Evolutionary conservation across 208 protist species (phyloP).

Genomic region (Acanthamoeba triangularis): DNA sequence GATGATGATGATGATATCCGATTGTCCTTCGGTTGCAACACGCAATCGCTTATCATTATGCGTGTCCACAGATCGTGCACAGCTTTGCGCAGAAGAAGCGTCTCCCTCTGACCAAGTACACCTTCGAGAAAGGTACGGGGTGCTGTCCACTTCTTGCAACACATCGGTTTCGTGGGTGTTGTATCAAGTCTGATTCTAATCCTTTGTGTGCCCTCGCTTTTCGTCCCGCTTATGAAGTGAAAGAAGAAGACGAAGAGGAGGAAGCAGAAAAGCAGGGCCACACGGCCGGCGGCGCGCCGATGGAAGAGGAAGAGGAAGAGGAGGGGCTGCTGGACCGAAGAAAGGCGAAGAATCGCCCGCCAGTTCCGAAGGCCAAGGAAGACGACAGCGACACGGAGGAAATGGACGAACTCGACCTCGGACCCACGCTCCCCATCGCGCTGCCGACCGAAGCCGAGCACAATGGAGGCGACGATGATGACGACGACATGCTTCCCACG

Average conservation of each 20-base stretch:
- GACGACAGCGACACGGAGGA: constrained; percentile 59
- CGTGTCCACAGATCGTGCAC: background rate
- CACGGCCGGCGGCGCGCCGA: background rate
- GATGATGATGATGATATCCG: background rate
- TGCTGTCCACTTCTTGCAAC: no score
- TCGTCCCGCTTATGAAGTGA: background rate
- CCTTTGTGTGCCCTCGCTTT: background rate
- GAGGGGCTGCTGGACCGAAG: background rate
- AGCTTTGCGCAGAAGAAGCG: constrained; percentile 45
- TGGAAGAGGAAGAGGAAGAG: background rate
- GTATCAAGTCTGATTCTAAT: background rate
- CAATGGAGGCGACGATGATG: background rate
- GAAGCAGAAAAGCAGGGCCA: background rate
- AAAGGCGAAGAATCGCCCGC: background rate
- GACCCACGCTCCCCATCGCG: constrained; percentile 8
- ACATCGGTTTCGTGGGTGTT: background rate
- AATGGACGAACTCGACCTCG: constrained; percentile 42
- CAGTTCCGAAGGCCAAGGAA: background rate
- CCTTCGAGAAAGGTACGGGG: background rate
- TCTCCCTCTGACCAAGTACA: constrained; percentile 25
- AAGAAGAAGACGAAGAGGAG: background rate
- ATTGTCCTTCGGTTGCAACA: no score
- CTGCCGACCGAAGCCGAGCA: background rate
- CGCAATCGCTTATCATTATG: background rate
- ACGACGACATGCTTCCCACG: background rate